phyloP scores from a whole-genome alignment of 2,329 filamentous ascomycete species.

The Tolypocladium inflatum region DNA sequence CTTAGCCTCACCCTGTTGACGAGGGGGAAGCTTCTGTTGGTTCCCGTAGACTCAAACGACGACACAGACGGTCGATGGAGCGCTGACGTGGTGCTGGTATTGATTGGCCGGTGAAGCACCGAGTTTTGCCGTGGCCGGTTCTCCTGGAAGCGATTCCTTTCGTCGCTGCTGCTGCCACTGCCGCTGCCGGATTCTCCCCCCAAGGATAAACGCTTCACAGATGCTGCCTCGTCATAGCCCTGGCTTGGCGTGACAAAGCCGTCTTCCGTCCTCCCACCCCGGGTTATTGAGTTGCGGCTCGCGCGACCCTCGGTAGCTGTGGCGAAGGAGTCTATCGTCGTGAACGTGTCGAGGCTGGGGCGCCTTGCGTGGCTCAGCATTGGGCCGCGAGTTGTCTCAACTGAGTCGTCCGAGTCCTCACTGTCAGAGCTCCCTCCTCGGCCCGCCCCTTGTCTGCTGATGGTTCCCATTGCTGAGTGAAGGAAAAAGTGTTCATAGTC shows the following conservation, averaged over 20 bases:
- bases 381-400: conserved; percentile 49
- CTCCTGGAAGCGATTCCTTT: conserved; percentile 6
- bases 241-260: conserved; percentile 10
- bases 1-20: conserved; percentile 40
- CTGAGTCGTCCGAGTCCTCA: conserved; percentile 49
- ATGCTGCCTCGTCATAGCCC: conserved; percentile 10
- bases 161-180: conserved; percentile 12
- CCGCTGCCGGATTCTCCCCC: conserved; percentile 9
- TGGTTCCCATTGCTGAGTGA: conserved; percentile 80
- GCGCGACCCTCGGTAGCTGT: conserved; percentile 43
- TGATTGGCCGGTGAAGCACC: conserved; percentile 32
- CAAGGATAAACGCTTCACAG: conserved; percentile 14
- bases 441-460: conserved; percentile 34
- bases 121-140: conserved; percentile 19
- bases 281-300: conserved; percentile 24
- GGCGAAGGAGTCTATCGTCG: conserved; percentile 38
- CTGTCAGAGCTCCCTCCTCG: conserved; percentile 37
- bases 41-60: conserved; percentile 48
- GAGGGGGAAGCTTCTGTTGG: conserved; percentile 52
- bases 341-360: conserved; percentile 38
- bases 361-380: conserved; percentile 22
- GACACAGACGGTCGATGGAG: conserved; percentile 47
- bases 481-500: conserved; percentile 96
- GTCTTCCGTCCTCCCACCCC: conserved; percentile 8
- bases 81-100: conserved; percentile 24